Conservation (phyloP, 371 early-diverging fungal genomes). For the Mortierella sp. region DNA sequence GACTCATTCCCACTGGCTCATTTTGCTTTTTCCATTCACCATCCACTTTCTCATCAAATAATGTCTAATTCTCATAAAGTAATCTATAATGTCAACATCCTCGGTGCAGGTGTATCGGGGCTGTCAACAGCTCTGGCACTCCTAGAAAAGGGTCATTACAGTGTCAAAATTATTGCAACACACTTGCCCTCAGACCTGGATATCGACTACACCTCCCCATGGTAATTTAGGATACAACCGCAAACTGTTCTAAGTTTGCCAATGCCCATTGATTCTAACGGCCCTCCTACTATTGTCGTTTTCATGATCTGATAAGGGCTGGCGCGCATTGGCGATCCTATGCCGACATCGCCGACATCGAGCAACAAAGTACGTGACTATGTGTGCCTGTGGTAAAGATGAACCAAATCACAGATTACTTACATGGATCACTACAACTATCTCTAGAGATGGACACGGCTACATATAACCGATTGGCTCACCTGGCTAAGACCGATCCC, state of each 20-base stretch:
- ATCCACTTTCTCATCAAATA: slow-evolving; percentile 3
- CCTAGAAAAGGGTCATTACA: slow-evolving; percentile 58
- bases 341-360: slow-evolving; percentile 53
- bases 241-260: neutral
- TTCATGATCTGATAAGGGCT: slow-evolving; percentile 57
- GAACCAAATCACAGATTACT: neutral
- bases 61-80: slow-evolving; percentile 37
- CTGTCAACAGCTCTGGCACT: slow-evolving; percentile 73
- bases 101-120: slow-evolving; percentile 87
- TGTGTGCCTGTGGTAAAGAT: neutral
- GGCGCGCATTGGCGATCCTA: slow-evolving; percentile 80
- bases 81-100: slow-evolving; percentile 60
- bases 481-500: slow-evolving; percentile 57
- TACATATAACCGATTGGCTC: slow-evolving; percentile 60
- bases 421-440: neutral
- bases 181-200: slow-evolving; percentile 67
- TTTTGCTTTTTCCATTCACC: neutral
- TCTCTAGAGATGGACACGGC: slow-evolving; percentile 61
- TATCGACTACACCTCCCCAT: slow-evolving; percentile 80
- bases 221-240: slow-evolving; percentile 33
- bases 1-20: neutral
- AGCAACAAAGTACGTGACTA: slow-evolving; percentile 58
- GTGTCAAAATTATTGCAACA: slow-evolving; percentile 70
- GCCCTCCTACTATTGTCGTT: neutral
- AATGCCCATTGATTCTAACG: neutral